phyloP scores from a whole-genome alignment of 2,329 filamentous ascomycete genomes.

The Paecilomyces formosus region DNA sequence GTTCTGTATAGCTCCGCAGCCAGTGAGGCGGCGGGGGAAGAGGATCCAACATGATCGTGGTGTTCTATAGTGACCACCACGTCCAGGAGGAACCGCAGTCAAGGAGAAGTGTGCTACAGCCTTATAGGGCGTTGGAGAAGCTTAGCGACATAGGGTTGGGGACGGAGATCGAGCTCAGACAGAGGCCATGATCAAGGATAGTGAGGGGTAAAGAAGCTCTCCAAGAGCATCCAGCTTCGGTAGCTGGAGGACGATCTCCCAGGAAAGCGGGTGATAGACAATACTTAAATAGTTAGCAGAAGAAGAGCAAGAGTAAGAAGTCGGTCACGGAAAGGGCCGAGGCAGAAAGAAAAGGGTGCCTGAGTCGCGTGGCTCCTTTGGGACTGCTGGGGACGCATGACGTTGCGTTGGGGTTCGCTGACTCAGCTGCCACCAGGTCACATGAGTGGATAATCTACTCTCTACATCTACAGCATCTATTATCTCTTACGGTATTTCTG shows the following conservation, averaged over 20 bases:
- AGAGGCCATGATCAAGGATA: not conserved
- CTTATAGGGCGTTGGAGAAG: not conserved
- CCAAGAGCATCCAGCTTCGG: not conserved
- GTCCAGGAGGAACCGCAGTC: not conserved
- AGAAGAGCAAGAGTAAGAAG: not conserved
- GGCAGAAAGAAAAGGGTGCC: slow-evolving; percentile 10
- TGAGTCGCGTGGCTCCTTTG: slow-evolving; percentile 7
- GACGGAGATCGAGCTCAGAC: not conserved
- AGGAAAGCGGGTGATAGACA: not conserved
- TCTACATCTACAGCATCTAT: no score
- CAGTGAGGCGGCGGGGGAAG: slow-evolving; percentile 42
- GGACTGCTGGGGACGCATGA: slow-evolving; percentile 2
- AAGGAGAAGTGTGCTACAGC: not conserved
- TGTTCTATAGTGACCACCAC: not conserved
- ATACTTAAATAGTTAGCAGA: not conserved
- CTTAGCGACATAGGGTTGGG: not conserved
- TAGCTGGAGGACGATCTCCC: not conserved
- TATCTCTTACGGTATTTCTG: no score
- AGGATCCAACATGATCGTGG: slow-evolving; percentile 34
- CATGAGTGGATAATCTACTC: no score
- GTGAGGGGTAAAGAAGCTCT: not conserved
- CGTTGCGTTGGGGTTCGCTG: slow-evolving; percentile 9
- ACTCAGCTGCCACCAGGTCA: not conserved
- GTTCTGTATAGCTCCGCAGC: slow-evolving; percentile 42
- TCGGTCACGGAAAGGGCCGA: slow-evolving; percentile 2